phyloP scores from a whole-genome alignment of 1,139 yeast genomes.

The Yamadazyma taylorii region DNA sequence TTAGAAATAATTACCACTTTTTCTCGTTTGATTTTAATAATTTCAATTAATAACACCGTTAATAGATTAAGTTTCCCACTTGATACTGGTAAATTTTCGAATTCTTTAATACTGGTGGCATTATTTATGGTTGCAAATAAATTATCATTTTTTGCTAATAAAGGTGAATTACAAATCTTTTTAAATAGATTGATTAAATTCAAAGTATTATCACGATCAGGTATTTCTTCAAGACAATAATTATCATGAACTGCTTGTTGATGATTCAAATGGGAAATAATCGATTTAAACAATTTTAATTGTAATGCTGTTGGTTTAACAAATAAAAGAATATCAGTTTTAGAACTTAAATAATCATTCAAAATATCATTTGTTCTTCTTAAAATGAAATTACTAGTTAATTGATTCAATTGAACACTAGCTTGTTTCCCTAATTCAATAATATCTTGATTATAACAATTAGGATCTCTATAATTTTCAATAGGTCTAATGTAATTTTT shows the following conservation, averaged over 20 bases:
- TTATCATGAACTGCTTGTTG: conserved; percentile 12
- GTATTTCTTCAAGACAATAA: conserved; percentile 30
- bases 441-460: conserved; percentile 53
- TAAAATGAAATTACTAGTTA: conserved; percentile 68
- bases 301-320: conserved; percentile 75
- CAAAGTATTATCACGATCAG: conserved; percentile 42
- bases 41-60: conserved; percentile 53
- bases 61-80: conserved; percentile 61
- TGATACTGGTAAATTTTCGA: conserved; percentile 22
- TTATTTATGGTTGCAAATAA: neutral
- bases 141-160: conserved; percentile 49
- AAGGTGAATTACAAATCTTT: conserved; percentile 83
- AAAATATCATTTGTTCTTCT: conserved; percentile 72
- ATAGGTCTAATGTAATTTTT: conserved; percentile 71
- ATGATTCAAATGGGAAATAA: neutral
- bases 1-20: conserved; percentile 87
- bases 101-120: conserved; percentile 1
- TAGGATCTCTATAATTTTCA: conserved; percentile 67
- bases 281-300: conserved; percentile 44
- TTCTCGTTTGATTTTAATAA: conserved; percentile 46
- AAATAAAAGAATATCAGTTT: conserved; percentile 76
- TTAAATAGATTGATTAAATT: conserved; percentile 73
- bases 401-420: conserved; percentile 58
- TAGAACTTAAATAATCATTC: conserved; percentile 68
- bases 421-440: conserved; percentile 59